A percentile compares a stretch with the other conserved stretches of the same genome.
Evolutionary conservation across 148 eudicot species (phyloP).

Genomic region (Camellia granthamiana): DNA sequence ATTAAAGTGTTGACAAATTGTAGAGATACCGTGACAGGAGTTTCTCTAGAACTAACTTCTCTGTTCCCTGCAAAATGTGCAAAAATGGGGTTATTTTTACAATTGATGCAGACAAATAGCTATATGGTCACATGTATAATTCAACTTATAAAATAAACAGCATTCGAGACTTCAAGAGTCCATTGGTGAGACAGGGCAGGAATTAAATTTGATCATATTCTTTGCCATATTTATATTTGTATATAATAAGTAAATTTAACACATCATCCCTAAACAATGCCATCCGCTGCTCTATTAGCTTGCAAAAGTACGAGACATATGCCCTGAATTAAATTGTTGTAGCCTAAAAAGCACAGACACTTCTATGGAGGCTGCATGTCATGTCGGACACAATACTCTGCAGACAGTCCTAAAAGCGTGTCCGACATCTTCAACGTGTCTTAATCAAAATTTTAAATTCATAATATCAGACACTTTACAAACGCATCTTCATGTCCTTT

Average conservation of each 20-base stretch:
- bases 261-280: neutral
- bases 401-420: too few relatives aligned
- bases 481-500: too few relatives aligned
- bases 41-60: constrained; percentile 30
- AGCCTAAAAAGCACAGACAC: too few relatives aligned
- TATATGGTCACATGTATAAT: neutral
- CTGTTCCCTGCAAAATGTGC: constrained; percentile 26
- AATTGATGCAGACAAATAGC: neutral
- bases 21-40: constrained; percentile 35
- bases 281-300: neutral
- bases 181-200: neutral
- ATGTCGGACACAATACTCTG: too few relatives aligned
- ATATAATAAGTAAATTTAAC: neutral
- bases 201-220: neutral
- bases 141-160: constrained; percentile 1
- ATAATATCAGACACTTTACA: too few relatives aligned
- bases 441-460: too few relatives aligned
- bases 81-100: neutral
- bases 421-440: too few relatives aligned
- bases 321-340: neutral
- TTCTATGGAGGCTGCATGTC: too few relatives aligned
- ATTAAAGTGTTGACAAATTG: neutral
- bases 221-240: neutral
- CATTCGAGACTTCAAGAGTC: neutral
- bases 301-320: neutral